Evolutionary conservation across 2,329 filamentous ascomycete species (phyloP).

Genomic region (Phoma sp.): DNA sequence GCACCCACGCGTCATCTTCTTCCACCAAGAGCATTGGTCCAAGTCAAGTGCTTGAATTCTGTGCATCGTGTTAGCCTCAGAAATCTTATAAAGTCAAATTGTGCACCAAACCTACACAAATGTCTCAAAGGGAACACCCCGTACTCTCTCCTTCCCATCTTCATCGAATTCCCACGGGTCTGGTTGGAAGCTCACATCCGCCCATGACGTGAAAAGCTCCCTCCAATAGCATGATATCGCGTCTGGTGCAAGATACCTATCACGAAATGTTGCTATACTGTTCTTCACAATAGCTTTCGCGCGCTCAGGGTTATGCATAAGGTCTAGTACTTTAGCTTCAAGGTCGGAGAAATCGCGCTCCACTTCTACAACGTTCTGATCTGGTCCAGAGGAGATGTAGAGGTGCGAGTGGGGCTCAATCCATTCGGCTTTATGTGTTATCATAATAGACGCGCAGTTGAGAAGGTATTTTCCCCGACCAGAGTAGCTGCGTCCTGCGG

Average conservation of each 20-base stretch:
- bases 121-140: too few species aligned
- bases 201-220: conserved; percentile 9
- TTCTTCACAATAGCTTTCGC: conserved; percentile 44
- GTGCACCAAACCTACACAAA: too few species aligned
- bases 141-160: too few species aligned
- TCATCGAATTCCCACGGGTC: too few species aligned
- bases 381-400: conserved; percentile 33
- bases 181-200: conserved; percentile 18
- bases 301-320: conserved; percentile 40
- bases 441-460: conserved; percentile 53
- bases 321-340: conserved; percentile 36
- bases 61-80: too few species aligned
- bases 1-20: too few species aligned
- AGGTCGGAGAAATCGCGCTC: conserved; percentile 45
- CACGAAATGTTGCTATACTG: conserved; percentile 36
- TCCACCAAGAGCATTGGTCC: too few species aligned
- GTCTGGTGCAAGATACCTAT: conserved; percentile 41
- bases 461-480: conserved; percentile 61
- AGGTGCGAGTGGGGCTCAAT: conserved; percentile 46
- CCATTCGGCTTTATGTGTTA: conserved; percentile 46
- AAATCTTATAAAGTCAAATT: too few species aligned
- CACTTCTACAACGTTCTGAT: conserved; percentile 46
- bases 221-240: conserved; percentile 45
- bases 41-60: too few species aligned
- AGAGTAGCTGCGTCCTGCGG: conserved; percentile 53